Percentiles rank a stretch among this genome's conserved stretches.
Evolutionary conservation across 768 basidiomycete genomes (phyloP).

Genomic region (Neoboletus magnificus): DNA sequence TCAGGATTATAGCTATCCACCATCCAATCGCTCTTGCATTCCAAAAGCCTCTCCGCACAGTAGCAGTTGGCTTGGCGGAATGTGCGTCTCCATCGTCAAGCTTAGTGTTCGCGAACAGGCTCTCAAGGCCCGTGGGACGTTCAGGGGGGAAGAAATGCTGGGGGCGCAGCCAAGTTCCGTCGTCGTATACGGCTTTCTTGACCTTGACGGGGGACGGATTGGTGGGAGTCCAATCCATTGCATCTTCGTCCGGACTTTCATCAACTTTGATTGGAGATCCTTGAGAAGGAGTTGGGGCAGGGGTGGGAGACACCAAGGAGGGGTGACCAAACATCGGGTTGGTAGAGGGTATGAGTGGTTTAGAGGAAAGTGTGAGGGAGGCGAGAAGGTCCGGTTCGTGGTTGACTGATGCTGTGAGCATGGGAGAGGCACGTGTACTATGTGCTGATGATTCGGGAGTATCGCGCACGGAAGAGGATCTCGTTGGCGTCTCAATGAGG

Average conservation of each 20-base stretch:
- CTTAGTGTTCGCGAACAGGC: conserved; percentile 59
- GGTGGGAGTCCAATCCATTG: conserved; percentile 73
- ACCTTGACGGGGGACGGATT: conserved; percentile 27
- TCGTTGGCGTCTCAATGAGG: conserved; percentile 55
- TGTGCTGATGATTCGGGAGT: conserved; percentile 37
- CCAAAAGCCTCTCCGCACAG: not conserved
- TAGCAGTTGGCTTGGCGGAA: not conserved
- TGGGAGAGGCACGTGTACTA: conserved; percentile 27
- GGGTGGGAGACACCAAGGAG: conserved; percentile 42
- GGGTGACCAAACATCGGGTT: conserved; percentile 69
- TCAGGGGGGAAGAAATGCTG: conserved; percentile 79
- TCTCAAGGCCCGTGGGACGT: conserved; percentile 72
- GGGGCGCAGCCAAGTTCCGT: conserved; percentile 57
- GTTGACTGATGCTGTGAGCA: conserved; percentile 17
- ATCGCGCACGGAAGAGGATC: conserved; percentile 35
- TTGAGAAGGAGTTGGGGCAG: conserved; percentile 25
- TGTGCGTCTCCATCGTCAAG: conserved; percentile 42
- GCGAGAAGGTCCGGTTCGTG: conserved; percentile 60
- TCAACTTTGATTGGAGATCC: conserved; percentile 27
- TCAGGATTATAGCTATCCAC: conserved; percentile 15
- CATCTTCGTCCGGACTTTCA: conserved; percentile 35
- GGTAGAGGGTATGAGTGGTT: conserved; percentile 47
- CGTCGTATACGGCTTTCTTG: conserved; percentile 26
- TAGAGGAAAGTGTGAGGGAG: conserved; percentile 60
- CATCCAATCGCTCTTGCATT: conserved; percentile 6